A percentile compares a stretch with the other conserved stretches of the same genome.
phyloP scores from a whole-genome alignment of 441 rosid species.

The Eutrema salsugineum region DNA sequence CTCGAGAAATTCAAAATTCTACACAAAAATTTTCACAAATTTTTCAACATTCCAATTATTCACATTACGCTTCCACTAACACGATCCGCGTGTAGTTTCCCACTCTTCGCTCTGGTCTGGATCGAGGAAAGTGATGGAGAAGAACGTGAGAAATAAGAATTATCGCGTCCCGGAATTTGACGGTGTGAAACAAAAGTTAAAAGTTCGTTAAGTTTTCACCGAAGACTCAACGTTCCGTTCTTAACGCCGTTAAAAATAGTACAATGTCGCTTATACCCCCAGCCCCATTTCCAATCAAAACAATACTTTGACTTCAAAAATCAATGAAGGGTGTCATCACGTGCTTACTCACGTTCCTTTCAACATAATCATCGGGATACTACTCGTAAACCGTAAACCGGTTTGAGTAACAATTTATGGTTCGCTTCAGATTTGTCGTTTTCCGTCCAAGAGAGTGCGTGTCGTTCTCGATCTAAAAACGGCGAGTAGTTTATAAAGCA shows the following conservation, averaged over 20 bases:
- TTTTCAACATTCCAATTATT: not conserved
- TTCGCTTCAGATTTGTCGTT: not conserved
- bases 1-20: conserved; percentile 15
- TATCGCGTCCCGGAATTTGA: conserved; percentile 10
- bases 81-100: not conserved
- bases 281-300: not conserved
- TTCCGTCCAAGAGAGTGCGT: not conserved
- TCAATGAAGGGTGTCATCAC: not conserved
- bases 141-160: conserved; percentile 1
- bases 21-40: not conserved
- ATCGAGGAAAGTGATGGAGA: conserved; percentile 12
- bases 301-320: not conserved
- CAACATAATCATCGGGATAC: not conserved
- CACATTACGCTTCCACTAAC: not conserved
- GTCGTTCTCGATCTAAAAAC: not conserved
- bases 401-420: not conserved
- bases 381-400: not conserved
- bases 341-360: conserved; percentile 4
- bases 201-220: conserved; percentile 11
- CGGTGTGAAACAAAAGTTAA: not conserved
- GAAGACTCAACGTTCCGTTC: not conserved
- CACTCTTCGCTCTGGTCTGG: conserved; percentile 10
- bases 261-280: conserved; percentile 16
- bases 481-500: not conserved
- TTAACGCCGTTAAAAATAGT: conserved; percentile 10